These are phyloP conservation scores for Trichoderma guizhouense DNA, from an alignment of 2,329 filamentous ascomycete species.

Conservation along the genomic window DNA sequence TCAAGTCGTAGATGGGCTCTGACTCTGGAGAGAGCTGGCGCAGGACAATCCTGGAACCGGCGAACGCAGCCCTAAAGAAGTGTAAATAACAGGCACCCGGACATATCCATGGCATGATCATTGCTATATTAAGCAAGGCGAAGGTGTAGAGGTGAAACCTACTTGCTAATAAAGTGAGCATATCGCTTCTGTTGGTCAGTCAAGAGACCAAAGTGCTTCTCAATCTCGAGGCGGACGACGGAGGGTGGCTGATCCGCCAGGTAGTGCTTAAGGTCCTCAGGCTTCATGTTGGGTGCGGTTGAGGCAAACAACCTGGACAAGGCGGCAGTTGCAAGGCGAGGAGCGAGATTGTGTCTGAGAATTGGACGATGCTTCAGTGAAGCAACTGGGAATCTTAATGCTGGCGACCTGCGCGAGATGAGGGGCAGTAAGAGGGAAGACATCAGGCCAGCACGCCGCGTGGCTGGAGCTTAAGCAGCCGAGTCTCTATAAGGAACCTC, in stretches of 20 bases:
- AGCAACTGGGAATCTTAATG: conserved; percentile 27
- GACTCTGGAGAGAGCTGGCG: conserved; percentile 80
- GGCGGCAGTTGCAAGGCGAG: conserved; percentile 21
- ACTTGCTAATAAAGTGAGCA: conserved; percentile 85
- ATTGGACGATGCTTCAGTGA: conserved; percentile 26
- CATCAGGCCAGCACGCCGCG: conserved; percentile 27
- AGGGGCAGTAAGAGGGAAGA: conserved; percentile 35
- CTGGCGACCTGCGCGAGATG: conserved; percentile 36
- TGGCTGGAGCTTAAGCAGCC: conserved; percentile 19
- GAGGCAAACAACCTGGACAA: conserved; percentile 24
- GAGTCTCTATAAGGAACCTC: conserved; percentile 7
- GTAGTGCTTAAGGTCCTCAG: conserved; percentile 68
- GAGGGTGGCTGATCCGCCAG: conserved; percentile 87
- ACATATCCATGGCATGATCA: background rate
- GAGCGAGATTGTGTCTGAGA: conserved; percentile 15
- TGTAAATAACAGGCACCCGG: background rate
- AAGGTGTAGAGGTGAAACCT: conserved; percentile 27
- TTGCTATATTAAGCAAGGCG: background rate
- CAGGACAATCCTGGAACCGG: conserved; percentile 73
- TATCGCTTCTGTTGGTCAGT: conserved; percentile 79
- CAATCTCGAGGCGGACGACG: conserved; percentile 83
- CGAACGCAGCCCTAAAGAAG: conserved; percentile 63
- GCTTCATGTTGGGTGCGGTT: conserved; percentile 47
- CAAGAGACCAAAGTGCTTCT: conserved; percentile 83
- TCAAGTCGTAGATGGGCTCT: conserved; percentile 77